These are phyloP conservation scores for Hirschfeldia incana DNA, from an alignment of 345 rosid genomes.

Conservation along the genomic window DNA sequence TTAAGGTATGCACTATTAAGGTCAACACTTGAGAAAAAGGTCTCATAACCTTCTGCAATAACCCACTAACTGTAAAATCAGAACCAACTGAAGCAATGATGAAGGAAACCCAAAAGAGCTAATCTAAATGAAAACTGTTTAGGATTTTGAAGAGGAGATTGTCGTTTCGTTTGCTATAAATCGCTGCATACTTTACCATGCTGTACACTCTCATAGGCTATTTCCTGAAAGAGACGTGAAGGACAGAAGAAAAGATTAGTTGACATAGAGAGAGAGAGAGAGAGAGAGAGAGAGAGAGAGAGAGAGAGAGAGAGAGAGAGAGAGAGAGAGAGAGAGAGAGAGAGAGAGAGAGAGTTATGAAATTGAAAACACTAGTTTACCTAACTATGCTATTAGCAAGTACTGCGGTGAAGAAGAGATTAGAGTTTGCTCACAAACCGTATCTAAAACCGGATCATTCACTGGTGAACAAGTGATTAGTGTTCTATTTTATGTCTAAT, in stretches of 20 bases:
- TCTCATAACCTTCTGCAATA: no score
- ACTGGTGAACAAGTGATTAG: constrained; percentile 41
- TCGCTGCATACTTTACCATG: constrained; percentile 96
- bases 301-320: background rate
- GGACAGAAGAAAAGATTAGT: no score
- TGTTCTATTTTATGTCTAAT: no score
- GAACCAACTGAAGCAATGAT: no score
- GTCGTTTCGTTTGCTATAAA: constrained; percentile 11
- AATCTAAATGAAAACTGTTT: background rate
- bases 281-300: no score
- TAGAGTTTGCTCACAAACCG: constrained; percentile 91
- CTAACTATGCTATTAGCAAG: constrained; percentile 69
- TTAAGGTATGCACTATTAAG: no score
- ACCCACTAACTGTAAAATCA: no score
- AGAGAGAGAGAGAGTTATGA: background rate
- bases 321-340: no score
- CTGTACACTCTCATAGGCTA: constrained; percentile 81
- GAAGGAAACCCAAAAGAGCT: background rate
- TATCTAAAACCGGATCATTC: constrained; percentile 79
- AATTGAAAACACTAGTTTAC: constrained; percentile 38
- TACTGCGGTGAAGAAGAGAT: constrained; percentile 72
- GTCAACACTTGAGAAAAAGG: no score
- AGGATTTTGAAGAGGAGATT: background rate
- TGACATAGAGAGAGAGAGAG: background rate
- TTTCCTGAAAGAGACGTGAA: constrained; percentile 44